phyloP scores from a whole-genome alignment of 179 eudicot species.

The Spinacia oleracea region DNA sequence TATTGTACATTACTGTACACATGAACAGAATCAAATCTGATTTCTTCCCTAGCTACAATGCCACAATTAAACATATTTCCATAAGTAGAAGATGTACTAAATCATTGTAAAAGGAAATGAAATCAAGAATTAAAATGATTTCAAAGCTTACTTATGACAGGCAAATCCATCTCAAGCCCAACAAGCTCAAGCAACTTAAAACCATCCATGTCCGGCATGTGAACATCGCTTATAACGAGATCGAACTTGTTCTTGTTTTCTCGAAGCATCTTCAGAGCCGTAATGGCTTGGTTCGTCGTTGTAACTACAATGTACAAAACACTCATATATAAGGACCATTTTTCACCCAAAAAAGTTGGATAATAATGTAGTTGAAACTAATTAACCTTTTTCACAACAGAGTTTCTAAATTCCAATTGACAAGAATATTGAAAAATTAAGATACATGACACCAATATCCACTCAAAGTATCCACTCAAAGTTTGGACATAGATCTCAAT shows the following conservation, averaged over 20 bases:
- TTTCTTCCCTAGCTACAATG: background rate
- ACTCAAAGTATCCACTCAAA: background rate
- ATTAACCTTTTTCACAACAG: background rate
- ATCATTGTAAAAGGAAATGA: background rate
- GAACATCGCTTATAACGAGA: conserved; percentile 77
- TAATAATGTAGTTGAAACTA: background rate
- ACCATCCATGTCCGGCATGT: conserved; percentile 96
- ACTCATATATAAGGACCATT: conserved; percentile 13
- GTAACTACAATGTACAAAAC: conserved; percentile 54
- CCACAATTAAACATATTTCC: background rate
- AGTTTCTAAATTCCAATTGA: conserved; percentile 9
- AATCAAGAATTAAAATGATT: background rate
- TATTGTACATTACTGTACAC: background rate
- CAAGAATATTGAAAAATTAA: background rate
- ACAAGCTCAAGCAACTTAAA: conserved; percentile 86
- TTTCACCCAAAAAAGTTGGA: background rate
- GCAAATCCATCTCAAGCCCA: conserved; percentile 91
- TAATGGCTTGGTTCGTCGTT: conserved; percentile 59
- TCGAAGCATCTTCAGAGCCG: conserved; percentile 66
- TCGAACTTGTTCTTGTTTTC: conserved; percentile 70
- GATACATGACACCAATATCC: background rate
- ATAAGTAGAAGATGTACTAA: background rate
- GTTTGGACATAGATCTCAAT: conserved; percentile 24
- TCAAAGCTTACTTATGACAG: conserved; percentile 69
- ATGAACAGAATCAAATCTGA: background rate